Conservation (phyloP, 805 yeast genomes). For the Saccharomycopsis vini region DNA sequence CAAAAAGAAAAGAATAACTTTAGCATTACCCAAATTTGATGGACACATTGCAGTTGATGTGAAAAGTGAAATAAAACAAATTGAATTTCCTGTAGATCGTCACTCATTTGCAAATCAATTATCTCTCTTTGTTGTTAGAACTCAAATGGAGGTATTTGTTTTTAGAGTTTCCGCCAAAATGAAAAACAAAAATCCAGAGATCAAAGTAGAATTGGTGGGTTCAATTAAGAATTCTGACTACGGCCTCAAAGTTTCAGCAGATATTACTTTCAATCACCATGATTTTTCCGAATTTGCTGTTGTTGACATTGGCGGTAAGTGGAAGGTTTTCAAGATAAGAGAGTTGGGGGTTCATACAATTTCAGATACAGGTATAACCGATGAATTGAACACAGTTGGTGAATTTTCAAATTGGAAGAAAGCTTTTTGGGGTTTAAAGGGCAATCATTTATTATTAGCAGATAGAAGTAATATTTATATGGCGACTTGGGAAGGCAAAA, state of each 20-base stretch:
- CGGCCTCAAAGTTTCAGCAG: constrained; percentile 30
- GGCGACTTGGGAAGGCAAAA: background rate
- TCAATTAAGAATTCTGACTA: constrained; percentile 25
- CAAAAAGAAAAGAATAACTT: background rate
- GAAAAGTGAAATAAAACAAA: constrained; percentile 33
- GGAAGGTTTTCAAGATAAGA: constrained; percentile 32
- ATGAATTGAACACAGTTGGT: constrained; percentile 33
- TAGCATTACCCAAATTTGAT: constrained; percentile 16
- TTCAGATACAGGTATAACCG: constrained; percentile 10
- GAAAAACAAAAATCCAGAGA: constrained; percentile 12
- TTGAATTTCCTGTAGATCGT: constrained; percentile 27
- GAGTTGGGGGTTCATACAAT: background rate
- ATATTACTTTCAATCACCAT: constrained; percentile 37
- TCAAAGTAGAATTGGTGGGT: constrained; percentile 21
- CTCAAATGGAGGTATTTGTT: constrained; percentile 28
- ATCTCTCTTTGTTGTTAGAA: constrained; percentile 29
- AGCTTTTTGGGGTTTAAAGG: constrained; percentile 36
- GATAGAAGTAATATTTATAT: constrained; percentile 35
- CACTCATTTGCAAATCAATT: background rate
- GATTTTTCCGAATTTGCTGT: constrained; percentile 31
- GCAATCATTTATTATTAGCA: constrained; percentile 27
- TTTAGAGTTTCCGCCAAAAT: constrained; percentile 24
- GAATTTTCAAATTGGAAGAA: constrained; percentile 52
- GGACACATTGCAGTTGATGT: constrained; percentile 22
- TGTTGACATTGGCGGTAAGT: constrained; percentile 46